A percentile compares a stretch with the other conserved stretches of the same genome.
phyloP scores from a whole-genome alignment of 768 basidiomycete species.

The Naematelia aurantialba region DNA sequence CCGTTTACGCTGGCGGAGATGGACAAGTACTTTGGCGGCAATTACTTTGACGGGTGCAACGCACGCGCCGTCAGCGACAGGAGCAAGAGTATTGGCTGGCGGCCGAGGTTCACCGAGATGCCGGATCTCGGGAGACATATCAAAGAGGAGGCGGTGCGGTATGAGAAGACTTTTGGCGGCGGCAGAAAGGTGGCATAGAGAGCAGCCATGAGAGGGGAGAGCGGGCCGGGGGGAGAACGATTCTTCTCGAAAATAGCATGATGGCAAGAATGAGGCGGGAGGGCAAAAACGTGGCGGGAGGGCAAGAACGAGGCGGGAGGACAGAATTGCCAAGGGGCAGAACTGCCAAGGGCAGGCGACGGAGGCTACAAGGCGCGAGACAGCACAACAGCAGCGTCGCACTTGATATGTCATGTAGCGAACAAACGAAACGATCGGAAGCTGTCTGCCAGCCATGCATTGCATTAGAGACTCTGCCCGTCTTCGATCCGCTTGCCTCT shows the following conservation, averaged over 20 bases:
- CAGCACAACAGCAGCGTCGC: too few species aligned
- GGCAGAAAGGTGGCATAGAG: neutral
- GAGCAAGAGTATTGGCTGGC: slow-evolving; percentile 47
- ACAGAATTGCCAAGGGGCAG: too few species aligned
- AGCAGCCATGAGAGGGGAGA: neutral
- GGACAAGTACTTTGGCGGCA: slow-evolving; percentile 44
- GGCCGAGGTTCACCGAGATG: slow-evolving; percentile 33
- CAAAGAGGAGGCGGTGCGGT: slow-evolving; percentile 22
- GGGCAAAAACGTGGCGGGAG: too few species aligned
- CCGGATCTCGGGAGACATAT: slow-evolving; percentile 25
- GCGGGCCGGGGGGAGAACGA: neutral
- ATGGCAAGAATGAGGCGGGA: neutral
- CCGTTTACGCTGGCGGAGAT: slow-evolving; percentile 42
- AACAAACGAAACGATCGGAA: neutral
- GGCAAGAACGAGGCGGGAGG: too few species aligned
- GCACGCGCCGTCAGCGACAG: slow-evolving; percentile 35
- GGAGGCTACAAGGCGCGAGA: too few species aligned
- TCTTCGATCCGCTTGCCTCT: too few species aligned
- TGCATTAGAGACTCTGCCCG: too few species aligned
- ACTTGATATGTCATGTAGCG: too few species aligned
- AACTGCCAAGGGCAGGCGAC: too few species aligned
- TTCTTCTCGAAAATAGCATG: neutral
- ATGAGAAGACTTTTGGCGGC: slow-evolving; percentile 25
- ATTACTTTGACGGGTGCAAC: slow-evolving; percentile 35
- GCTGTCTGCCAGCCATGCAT: neutral